These are phyloP conservation scores for Typha latifolia DNA, from an alignment of 176 grass and related monocot species.

Conservation along the genomic window DNA sequence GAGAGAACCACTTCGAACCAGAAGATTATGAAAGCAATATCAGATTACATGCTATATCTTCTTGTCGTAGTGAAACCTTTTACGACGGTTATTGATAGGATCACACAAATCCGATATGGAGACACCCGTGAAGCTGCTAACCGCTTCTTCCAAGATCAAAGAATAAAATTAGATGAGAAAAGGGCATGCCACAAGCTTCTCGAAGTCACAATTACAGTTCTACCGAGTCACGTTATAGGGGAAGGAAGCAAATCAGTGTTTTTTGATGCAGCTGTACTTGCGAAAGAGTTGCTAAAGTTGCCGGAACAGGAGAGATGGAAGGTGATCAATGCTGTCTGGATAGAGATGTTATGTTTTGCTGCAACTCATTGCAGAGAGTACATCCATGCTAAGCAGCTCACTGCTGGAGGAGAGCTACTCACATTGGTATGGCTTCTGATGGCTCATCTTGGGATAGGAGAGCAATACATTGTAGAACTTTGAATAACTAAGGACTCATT, in stretches of 20 bases:
- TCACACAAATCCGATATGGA: neutral
- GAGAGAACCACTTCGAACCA: neutral
- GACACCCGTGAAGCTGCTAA: neutral
- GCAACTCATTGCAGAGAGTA: slow-evolving; percentile 53
- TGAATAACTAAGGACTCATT: too few species aligned
- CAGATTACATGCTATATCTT: slow-evolving; percentile 9
- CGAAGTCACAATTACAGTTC: slow-evolving; percentile 33
- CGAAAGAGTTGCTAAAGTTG: slow-evolving; percentile 8
- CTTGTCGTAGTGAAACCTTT: neutral
- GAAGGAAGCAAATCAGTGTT: slow-evolving; percentile 40
- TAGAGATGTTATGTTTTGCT: slow-evolving; percentile 59
- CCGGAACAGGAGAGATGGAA: slow-evolving; percentile 26
- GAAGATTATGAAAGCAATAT: neutral
- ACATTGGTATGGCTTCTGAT: slow-evolving; percentile 47
- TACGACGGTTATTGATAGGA: neutral
- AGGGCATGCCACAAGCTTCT: neutral
- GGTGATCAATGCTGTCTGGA: slow-evolving; percentile 38
- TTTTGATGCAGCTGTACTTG: slow-evolving; percentile 25
- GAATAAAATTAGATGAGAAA: neutral
- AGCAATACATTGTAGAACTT: slow-evolving; percentile 35
- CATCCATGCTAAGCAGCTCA: slow-evolving; percentile 65
- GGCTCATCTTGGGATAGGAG: slow-evolving; percentile 35
- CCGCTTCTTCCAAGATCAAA: neutral
- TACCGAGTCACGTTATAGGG: slow-evolving; percentile 24
- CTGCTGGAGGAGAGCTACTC: slow-evolving; percentile 53